A percentile compares a stretch with the other conserved stretches of the same genome.
These are phyloP conservation scores for Sechiopsis laciniata DNA, from an alignment of 306 rosid species.

Conservation along the genomic window DNA sequence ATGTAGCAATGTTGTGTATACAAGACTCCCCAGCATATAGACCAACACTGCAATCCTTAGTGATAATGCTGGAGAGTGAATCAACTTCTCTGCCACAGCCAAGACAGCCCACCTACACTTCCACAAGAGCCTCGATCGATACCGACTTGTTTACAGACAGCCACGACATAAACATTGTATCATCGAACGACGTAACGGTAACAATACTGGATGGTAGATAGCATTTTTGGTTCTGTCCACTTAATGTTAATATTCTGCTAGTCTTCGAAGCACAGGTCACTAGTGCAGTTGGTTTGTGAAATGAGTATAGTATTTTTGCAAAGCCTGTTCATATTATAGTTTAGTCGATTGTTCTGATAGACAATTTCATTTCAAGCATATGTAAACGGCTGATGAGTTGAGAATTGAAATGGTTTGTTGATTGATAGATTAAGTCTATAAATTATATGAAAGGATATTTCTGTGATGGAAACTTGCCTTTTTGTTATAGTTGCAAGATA, in stretches of 20 bases:
- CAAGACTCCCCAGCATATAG: constrained; percentile 73
- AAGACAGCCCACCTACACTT: constrained; percentile 54
- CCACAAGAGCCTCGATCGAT: constrained; percentile 45
- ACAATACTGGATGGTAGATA: constrained; percentile 62
- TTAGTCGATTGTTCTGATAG: not conserved
- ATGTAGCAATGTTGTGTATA: constrained; percentile 71
- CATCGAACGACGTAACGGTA: constrained; percentile 53
- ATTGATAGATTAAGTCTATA: not conserved
- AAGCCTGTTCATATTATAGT: too few relatives aligned
- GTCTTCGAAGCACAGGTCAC: not conserved
- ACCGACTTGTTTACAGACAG: constrained; percentile 38
- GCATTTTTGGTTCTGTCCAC: not conserved
- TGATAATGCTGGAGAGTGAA: constrained; percentile 81
- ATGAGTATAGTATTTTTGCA: not conserved
- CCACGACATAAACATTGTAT: constrained; percentile 31
- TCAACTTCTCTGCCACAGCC: constrained; percentile 53
- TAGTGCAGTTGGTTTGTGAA: not conserved
- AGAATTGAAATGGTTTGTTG: constrained; percentile 7
- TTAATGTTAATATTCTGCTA: not conserved
- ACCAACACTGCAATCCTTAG: constrained; percentile 66
- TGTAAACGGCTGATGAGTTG: not conserved
- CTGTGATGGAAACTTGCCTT: not conserved
- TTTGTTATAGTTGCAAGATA: too few relatives aligned
- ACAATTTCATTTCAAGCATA: constrained; percentile 12
- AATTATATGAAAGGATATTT: not conserved